Conservation (phyloP, 345 rosid genomes). For the Adansonia digitata region DNA sequence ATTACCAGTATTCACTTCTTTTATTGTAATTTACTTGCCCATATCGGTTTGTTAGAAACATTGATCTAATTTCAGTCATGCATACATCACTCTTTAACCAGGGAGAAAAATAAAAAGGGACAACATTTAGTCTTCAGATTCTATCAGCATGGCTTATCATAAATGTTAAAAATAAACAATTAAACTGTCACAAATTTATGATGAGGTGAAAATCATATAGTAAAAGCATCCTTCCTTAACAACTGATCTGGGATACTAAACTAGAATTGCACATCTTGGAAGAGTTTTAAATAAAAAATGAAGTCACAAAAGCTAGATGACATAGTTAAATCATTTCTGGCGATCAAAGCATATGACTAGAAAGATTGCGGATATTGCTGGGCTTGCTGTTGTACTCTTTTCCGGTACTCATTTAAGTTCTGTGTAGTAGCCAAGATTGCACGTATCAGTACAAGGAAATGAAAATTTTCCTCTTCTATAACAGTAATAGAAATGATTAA, state of each 20-base stretch:
- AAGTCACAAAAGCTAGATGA: background rate
- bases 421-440: slow-evolving; percentile 17
- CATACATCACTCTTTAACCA: background rate
- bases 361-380: slow-evolving; percentile 34
- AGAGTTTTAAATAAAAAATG: background rate
- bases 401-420: slow-evolving; percentile 37
- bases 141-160: background rate
- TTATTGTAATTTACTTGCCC: background rate
- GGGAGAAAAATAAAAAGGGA: background rate
- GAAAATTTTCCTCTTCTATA: background rate
- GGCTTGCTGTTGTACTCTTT: slow-evolving; percentile 43
- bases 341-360: slow-evolving; percentile 5
- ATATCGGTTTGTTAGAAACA: background rate
- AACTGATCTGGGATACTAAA: background rate
- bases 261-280: background rate
- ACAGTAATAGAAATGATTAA: background rate
- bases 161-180: background rate
- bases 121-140: background rate
- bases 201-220: background rate
- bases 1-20: no score
- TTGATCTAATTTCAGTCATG: background rate
- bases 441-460: background rate
- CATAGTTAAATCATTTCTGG: background rate
- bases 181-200: background rate
- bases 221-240: background rate